These are phyloP conservation scores for Neofusicoccum umdonicola DNA, from an alignment of 2,329 filamentous ascomycete genomes.

Conservation along the genomic window DNA sequence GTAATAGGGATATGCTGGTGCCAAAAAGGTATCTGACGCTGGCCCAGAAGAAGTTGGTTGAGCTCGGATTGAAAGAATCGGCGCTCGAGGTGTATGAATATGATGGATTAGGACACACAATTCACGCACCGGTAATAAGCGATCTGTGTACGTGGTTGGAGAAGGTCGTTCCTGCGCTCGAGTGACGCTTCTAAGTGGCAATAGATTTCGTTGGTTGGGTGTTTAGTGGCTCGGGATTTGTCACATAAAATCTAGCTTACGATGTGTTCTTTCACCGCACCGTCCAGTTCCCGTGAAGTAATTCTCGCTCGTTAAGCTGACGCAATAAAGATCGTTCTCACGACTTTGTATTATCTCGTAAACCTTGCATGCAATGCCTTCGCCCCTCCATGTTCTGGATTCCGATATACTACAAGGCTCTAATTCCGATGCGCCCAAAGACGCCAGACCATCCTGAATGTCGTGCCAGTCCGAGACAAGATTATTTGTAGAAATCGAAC, in stretches of 20 bases:
- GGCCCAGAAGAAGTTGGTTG: slow-evolving; percentile 41
- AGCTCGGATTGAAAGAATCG: slow-evolving; percentile 40
- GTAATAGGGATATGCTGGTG: slow-evolving; percentile 48
- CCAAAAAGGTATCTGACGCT: slow-evolving; percentile 44
- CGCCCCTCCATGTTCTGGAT: background rate
- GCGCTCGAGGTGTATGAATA: slow-evolving; percentile 46
- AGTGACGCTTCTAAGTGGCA: slow-evolving; percentile 21
- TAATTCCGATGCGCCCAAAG: slow-evolving; percentile 7
- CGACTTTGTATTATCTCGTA: background rate
- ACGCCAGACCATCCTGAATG: slow-evolving; percentile 6
- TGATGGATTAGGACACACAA: slow-evolving; percentile 48
- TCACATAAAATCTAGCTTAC: no score
- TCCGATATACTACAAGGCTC: slow-evolving; percentile 13
- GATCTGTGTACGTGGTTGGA: slow-evolving; percentile 47
- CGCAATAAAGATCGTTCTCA: background rate
- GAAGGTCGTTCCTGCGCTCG: slow-evolving; percentile 38
- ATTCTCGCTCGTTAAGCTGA: background rate
- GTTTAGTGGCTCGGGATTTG: no score
- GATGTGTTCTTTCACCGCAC: no score
- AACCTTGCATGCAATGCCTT: slow-evolving; percentile 1
- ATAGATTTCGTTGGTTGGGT: no score
- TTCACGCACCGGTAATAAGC: slow-evolving; percentile 43
- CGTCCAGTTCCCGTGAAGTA: background rate
- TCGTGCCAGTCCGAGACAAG: background rate
- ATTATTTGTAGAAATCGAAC: slow-evolving; percentile 66